Base-by-base conservation (phyloP, 495 filamentous ascomycete genomes). In the Talaromyces proteolyticus region DNA sequence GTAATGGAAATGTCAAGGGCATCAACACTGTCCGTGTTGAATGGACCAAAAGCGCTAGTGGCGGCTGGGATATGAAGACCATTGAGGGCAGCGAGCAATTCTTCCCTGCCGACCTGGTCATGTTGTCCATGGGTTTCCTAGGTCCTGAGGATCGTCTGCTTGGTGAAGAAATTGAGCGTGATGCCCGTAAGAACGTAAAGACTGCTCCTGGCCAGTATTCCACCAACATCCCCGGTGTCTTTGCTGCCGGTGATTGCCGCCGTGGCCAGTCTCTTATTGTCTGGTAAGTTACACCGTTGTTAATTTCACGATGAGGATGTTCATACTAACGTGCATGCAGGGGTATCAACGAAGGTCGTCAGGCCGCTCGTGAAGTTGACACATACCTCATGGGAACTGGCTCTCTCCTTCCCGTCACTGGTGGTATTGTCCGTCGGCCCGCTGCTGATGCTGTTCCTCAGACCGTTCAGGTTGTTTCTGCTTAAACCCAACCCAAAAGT, bases 31-130 rank as follows among this genome's bases (percentile, higher is more conserved):
- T 96, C 44, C 89, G 92, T 29, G 94, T 98, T 25, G 93, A 97
- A 67, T 98, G 93, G 93, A 91, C 91, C 49, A 91, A 91, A 78
- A 85, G 80, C 42, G 78, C 87, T 23, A 82, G 81, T 47, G 94
- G 94, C 47, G 93, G 93, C 23, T 98, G 93, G 93, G 93, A 98
- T 65, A 98, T 98, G 93, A 96, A 96, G 79, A 91, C 94, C 63
- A 77, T 95, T 21, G 93, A 96, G 55, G 91, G 88, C 20, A 91
- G 87, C 47, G 87, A 96, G 72, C 86, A 96, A 64, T 95, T 94
- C 78, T 97, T 98, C 84, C 90, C 90, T 17, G 93, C 93, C 10
- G 93, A 98, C 55, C 84, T 98, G 29, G 92, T 98, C 42, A 86
- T 98, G 24, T 75, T 98, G 21, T 96, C 92, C 20, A 98, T 98